Evolutionary conservation across 257 asterid species (phyloP).

Genomic region (Gentiana straminea): DNA sequence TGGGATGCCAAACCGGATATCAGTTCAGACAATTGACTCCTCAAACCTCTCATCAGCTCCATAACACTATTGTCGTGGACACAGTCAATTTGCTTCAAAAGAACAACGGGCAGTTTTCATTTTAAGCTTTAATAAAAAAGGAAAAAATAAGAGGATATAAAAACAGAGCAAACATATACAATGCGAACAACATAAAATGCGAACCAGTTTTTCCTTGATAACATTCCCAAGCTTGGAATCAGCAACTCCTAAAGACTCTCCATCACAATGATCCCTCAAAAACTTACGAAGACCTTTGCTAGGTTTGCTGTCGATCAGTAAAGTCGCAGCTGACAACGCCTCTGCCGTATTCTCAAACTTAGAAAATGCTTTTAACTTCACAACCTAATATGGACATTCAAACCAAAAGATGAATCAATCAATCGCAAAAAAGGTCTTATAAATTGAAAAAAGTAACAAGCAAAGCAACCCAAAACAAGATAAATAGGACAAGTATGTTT

Average conservation of each 20-base stretch:
- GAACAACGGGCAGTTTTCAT: background rate
- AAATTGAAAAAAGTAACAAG: background rate
- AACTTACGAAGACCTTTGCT: constrained; percentile 76
- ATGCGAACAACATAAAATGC: constrained; percentile 1
- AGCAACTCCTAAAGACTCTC: constrained; percentile 57
- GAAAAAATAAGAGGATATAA: background rate
- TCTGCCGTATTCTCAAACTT: constrained; percentile 78
- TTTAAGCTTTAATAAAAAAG: background rate
- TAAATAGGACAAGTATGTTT: background rate
- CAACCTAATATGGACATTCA: constrained; percentile 27
- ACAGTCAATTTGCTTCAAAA: constrained; percentile 70
- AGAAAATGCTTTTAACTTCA: constrained; percentile 67
- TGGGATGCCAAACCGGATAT: constrained; percentile 72
- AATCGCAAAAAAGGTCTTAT: background rate
- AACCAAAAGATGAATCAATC: background rate
- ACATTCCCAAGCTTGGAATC: constrained; percentile 79
- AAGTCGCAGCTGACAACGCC: constrained; percentile 66
- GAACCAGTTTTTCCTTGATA: constrained; percentile 80
- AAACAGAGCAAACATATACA: too few relatives aligned
- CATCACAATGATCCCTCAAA: constrained; percentile 61
- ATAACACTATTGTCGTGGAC: constrained; percentile 68
- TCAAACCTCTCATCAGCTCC: constrained; percentile 91
- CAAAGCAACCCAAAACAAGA: background rate
- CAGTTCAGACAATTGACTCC: constrained; percentile 75
- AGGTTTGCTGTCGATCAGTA: constrained; percentile 57